Base-by-base conservation (phyloP, 225 moss, liverwort and hornwort species). In the Climacium dendroides region DNA sequence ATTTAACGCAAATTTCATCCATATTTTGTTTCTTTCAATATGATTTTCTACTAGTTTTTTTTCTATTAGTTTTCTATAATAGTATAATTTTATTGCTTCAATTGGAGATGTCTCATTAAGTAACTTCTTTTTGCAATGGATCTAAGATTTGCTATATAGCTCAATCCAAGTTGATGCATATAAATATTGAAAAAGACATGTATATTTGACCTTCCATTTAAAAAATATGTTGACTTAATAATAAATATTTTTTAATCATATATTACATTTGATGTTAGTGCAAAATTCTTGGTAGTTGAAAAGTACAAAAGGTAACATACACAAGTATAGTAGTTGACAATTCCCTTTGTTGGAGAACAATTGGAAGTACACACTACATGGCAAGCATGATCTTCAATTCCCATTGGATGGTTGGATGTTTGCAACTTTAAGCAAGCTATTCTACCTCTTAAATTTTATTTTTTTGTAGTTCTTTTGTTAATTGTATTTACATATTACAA, bases 351-450 rank as follows among this genome's bases (percentile, higher is more conserved):
- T 43, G 2, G 9, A 24, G 3, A 37, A 67, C 67, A n/a, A n/a
- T 1, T n/a, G 1, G n/a, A 66, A 20, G 11, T 1, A n/a, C 25
- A 71, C 41, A 71, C 1, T 70, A 0, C 3, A 15, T 26, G 1
- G 15, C 4, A 69, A 69, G 4, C 6, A 67, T 67, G 7, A 7
- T 70, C 8, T 70, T 41, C 13, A 7, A 70, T 8, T 39, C 2
- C 41, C 15, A 70, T 26, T 41, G 5, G 16, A 64, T 64, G 19
- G 35, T 18, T 63, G 4, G 15, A 70, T 70, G 25, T 41, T 3
- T 70, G 8, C 24, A 69, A 41, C 7, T 69, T 24, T 2, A 39
- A 69, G 8, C 39, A 3, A 8, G 9, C 18, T 64, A 18, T 16
- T 18, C 2, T 34, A 18, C 18, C 8, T 64, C 4, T 64, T 63